Conservation (phyloP, 306 rosid genomes). For the Rosa chinensis region DNA sequence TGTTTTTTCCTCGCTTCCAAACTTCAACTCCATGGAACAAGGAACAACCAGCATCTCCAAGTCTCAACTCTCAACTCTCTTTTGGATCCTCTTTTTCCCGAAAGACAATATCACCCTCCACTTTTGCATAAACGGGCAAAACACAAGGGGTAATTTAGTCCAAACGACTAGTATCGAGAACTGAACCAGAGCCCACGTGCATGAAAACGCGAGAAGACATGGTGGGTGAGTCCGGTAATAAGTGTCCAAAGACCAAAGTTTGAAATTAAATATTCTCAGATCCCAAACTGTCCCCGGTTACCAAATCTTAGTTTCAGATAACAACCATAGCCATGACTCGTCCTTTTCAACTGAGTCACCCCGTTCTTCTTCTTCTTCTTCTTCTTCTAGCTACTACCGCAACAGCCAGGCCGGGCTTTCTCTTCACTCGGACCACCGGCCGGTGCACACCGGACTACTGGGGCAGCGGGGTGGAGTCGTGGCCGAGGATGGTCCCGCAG, state of each 20-base stretch:
- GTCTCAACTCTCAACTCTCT: background rate
- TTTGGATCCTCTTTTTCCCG: no score
- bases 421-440: slow-evolving; percentile 62
- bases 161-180: background rate
- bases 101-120: background rate
- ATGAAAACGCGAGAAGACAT: background rate
- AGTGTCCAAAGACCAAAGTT: background rate
- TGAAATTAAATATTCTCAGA: slow-evolving; percentile 12
- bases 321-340: background rate
- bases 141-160: background rate
- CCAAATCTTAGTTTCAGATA: background rate
- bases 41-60: background rate
- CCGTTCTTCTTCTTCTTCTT: slow-evolving; percentile 18
- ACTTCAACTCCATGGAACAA: background rate
- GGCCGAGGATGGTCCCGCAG: slow-evolving; percentile 93
- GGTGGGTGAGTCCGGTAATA: background rate
- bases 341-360: slow-evolving; percentile 4
- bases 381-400: background rate
- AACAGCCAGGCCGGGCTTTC: slow-evolving; percentile 54
- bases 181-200: slow-evolving; percentile 2
- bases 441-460: slow-evolving; percentile 81
- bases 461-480: slow-evolving; percentile 70
- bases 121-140: background rate
- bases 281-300: background rate
- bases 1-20: background rate